phyloP scores from a whole-genome alignment of 805 yeast species.

The Suhomyces faveliae region DNA sequence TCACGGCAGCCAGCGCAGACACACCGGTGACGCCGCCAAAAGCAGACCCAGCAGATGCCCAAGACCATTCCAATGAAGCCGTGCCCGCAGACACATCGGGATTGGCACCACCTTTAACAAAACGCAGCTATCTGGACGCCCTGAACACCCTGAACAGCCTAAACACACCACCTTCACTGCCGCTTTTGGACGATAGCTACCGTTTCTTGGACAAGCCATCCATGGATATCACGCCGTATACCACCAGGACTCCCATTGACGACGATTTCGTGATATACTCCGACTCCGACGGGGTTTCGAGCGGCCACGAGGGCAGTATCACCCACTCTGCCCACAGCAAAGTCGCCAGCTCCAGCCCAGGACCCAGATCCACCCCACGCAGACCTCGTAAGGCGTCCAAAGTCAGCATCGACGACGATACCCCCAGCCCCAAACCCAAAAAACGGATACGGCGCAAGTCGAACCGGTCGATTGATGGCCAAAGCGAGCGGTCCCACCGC shows the following conservation, averaged over 20 bases:
- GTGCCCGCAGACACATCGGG: too few species aligned
- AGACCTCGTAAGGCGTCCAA: conserved; percentile 4
- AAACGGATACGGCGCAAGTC: conserved; percentile 14
- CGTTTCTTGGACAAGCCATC: not conserved
- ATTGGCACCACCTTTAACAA: too few species aligned
- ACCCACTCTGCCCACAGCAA: not conserved
- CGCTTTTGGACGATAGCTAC: not conserved
- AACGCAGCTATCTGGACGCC: too few species aligned
- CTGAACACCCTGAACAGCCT: not conserved
- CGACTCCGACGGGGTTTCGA: conserved; percentile 37
- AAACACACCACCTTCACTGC: conserved; percentile 4
- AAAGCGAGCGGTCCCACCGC: conserved; percentile 22
- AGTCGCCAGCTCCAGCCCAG: too few species aligned
- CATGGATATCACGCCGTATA: conserved; percentile 1
- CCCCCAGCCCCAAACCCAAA: conserved; percentile 23
- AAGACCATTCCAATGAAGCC: too few species aligned
- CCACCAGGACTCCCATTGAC: not conserved
- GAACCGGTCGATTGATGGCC: conserved; percentile 3
- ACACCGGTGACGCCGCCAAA: too few species aligned
- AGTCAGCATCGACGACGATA: conserved; percentile 14
- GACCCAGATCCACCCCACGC: conserved; percentile 9
- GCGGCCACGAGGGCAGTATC: conserved; percentile 19
- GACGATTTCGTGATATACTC: conserved; percentile 36
- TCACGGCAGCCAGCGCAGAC: too few species aligned
- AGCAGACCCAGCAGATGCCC: too few species aligned